Conservation (phyloP, 2,329 filamentous ascomycete genomes). For the Alternaria angustiovoidea region DNA sequence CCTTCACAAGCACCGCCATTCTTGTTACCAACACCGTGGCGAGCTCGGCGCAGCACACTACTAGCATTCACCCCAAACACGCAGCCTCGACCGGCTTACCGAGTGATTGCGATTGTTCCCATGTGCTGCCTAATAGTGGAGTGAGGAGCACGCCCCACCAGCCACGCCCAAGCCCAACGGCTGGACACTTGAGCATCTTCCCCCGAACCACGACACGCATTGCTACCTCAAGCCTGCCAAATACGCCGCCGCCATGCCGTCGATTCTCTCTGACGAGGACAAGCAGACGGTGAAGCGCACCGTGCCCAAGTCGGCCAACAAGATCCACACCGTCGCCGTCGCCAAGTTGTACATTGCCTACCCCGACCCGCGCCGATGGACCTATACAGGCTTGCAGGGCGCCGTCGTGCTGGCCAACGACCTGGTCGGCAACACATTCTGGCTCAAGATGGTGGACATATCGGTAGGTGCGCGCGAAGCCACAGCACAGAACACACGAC, state of each 20-base stretch:
- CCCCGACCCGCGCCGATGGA: constrained; percentile 87
- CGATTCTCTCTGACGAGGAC: constrained; percentile 87
- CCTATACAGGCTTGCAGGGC: constrained; percentile 90
- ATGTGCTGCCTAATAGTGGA: constrained; percentile 42
- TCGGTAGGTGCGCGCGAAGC: constrained; percentile 68
- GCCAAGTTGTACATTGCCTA: constrained; percentile 93
- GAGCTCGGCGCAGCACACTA: constrained; percentile 24
- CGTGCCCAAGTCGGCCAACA: constrained; percentile 93
- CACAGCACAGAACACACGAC: constrained; percentile 1
- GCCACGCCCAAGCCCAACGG: constrained; percentile 22
- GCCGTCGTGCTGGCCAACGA: constrained; percentile 93
- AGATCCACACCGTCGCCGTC: constrained; percentile 95
- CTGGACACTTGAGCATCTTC: constrained; percentile 18
- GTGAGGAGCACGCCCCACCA: constrained; percentile 35
- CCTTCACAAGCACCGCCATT: constrained; percentile 28
- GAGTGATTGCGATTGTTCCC: constrained; percentile 24
- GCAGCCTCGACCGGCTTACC: constrained; percentile 14
- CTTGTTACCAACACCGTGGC: constrained; percentile 26
- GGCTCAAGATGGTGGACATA: constrained; percentile 96
- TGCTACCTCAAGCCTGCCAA: constrained; percentile 19
- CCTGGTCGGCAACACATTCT: constrained; percentile 92
- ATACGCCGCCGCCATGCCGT: constrained; percentile 56
- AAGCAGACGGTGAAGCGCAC: constrained; percentile 95
- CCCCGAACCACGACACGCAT: constrained; percentile 14
- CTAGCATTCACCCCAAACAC: constrained; percentile 7